Evolutionary conservation across 345 rosid genomes (phyloP).

Genomic region (Acer negundo): DNA sequence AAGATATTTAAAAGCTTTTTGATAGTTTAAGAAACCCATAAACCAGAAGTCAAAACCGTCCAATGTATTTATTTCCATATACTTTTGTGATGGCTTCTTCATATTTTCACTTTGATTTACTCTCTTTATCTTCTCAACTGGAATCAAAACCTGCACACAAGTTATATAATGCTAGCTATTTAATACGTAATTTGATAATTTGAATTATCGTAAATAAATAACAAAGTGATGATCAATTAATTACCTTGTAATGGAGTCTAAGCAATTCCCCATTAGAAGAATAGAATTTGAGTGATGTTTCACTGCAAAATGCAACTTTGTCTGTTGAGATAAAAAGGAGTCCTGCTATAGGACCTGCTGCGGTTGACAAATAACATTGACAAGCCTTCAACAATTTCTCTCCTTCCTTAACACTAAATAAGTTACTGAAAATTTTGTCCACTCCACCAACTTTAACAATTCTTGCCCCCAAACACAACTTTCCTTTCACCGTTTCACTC

Average conservation of each 20-base stretch:
- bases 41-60: no score
- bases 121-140: background rate
- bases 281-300: constrained; percentile 42
- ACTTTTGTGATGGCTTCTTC: no score
- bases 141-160: constrained; percentile 20
- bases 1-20: no score
- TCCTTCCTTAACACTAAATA: constrained; percentile 37
- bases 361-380: constrained; percentile 52
- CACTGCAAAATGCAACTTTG: constrained; percentile 49
- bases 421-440: constrained; percentile 41
- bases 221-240: background rate
- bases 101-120: no score
- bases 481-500: constrained; percentile 48
- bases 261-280: constrained; percentile 34
- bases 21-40: no score
- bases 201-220: no score
- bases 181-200: no score
- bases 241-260: constrained; percentile 46
- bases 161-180: no score
- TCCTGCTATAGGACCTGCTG: constrained; percentile 53
- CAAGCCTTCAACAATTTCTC: constrained; percentile 47
- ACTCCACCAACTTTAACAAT: constrained; percentile 49
- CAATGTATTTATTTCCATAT: no score
- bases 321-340: constrained; percentile 50
- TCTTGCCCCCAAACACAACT: constrained; percentile 46